Percentiles rank a stretch among this genome's conserved stretches.
Evolutionary conservation across 78 protist genomes (phyloP).

Genomic region (Andalucia godoyi): DNA sequence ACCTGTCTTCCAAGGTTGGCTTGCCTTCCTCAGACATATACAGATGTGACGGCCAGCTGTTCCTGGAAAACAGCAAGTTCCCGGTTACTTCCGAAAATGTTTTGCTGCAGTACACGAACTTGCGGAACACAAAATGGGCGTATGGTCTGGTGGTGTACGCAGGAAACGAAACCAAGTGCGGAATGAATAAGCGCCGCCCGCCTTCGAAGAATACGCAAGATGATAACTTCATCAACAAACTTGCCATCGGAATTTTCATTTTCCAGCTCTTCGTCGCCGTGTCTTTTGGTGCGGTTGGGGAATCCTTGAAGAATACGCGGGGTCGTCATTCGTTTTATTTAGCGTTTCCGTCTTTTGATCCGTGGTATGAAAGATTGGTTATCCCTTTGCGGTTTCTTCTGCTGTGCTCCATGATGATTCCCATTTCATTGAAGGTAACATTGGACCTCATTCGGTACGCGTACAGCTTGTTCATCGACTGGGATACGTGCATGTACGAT

Average conservation of each 20-base stretch:
- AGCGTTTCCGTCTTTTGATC: background rate
- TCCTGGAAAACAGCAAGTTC: background rate
- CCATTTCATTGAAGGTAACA: conserved; percentile 72
- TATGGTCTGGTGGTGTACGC: conserved; percentile 57
- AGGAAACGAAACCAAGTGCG: conserved; percentile 71
- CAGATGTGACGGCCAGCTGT: conserved; percentile 33
- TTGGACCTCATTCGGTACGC: conserved; percentile 46
- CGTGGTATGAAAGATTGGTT: background rate
- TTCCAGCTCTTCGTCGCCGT: conserved; percentile 38
- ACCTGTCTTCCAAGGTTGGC: conserved; percentile 4
- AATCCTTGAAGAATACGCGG: background rate
- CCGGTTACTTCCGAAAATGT: conserved; percentile 12
- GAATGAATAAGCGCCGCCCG: conserved; percentile 39
- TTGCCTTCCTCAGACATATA: conserved; percentile 53
- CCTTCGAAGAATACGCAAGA: conserved; percentile 53
- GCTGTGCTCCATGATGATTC: conserved; percentile 61
- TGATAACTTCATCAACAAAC: conserved; percentile 36
- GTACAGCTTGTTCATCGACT: conserved; percentile 20
- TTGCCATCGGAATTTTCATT: conserved; percentile 33
- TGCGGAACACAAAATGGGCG: conserved; percentile 28
- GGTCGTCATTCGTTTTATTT: background rate
- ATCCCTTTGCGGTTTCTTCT: conserved; percentile 45
- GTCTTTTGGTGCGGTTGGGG: conserved; percentile 46
- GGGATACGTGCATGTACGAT: conserved; percentile 60
- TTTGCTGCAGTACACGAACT: conserved; percentile 39